Evolutionary conservation across 805 yeast genomes (phyloP).

Genomic region (Wickerhamomyces ciferrii): DNA sequence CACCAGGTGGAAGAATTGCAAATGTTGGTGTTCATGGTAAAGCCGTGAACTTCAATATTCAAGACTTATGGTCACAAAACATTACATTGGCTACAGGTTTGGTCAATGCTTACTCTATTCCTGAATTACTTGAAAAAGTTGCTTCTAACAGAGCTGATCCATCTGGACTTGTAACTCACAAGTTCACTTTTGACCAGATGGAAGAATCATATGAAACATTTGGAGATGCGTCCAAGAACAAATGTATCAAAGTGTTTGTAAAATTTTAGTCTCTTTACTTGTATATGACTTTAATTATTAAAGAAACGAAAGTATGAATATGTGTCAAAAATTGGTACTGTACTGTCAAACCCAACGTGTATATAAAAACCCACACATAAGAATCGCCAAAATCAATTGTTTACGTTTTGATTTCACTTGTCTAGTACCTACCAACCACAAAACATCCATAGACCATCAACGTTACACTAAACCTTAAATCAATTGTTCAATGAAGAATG

Average conservation of each 20-base stretch:
- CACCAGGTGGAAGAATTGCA: constrained; percentile 59
- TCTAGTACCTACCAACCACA: too few species aligned
- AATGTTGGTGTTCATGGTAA: constrained; percentile 55
- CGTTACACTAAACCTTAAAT: too few species aligned
- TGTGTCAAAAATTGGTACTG: not conserved
- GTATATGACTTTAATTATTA: not conserved
- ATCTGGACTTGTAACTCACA: constrained; percentile 52
- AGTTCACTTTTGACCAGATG: constrained; percentile 49
- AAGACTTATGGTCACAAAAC: constrained; percentile 41
- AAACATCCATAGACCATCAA: too few species aligned
- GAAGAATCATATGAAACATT: constrained; percentile 59
- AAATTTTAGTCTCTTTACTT: not conserved
- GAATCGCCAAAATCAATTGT: too few species aligned
- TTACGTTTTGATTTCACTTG: too few species aligned
- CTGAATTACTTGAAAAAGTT: constrained; percentile 31
- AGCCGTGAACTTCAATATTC: constrained; percentile 34
- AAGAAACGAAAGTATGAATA: not conserved
- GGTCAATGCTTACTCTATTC: constrained; percentile 41
- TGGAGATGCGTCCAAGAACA: constrained; percentile 43
- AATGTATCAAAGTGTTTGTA: constrained; percentile 43
- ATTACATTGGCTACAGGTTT: constrained; percentile 41
- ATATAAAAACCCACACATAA: too few species aligned
- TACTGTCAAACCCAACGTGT: not conserved
- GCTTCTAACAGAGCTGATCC: constrained; percentile 32
- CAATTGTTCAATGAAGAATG: too few species aligned